Evolutionary conservation across 305 asterid genomes (phyloP).

Genomic region (Striga hermonthica): DNA sequence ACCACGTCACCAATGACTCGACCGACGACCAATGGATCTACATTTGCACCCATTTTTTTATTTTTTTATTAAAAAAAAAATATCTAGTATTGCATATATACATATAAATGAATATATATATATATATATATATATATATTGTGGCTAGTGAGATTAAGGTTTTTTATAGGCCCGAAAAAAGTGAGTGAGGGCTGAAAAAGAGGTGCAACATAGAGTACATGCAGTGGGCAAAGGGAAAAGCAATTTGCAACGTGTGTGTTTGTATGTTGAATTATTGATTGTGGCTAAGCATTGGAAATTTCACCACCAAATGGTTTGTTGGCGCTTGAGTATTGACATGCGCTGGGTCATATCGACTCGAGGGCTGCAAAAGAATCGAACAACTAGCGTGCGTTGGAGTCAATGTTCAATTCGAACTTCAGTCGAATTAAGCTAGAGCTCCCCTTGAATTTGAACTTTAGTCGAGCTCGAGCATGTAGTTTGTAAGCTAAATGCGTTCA

Average conservation of each 20-base stretch:
- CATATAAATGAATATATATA: too few relatives aligned
- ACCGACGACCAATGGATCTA: slow-evolving; percentile 57
- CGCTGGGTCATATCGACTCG: too few relatives aligned
- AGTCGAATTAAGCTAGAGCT: too few relatives aligned
- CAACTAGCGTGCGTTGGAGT: too few relatives aligned
- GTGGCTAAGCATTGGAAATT: not conserved
- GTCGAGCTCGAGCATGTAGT: too few relatives aligned
- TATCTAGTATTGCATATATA: too few relatives aligned
- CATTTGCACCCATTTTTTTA: slow-evolving; percentile 34
- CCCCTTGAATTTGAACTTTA: too few relatives aligned
- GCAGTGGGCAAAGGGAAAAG: slow-evolving; percentile 33
- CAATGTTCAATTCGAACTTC: too few relatives aligned
- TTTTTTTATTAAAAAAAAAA: too few relatives aligned
- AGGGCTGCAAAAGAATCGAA: too few relatives aligned
- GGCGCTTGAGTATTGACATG: not conserved
- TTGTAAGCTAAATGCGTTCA: too few relatives aligned
- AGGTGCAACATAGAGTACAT: slow-evolving; percentile 34
- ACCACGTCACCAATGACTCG: slow-evolving; percentile 72
- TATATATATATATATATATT: not conserved
- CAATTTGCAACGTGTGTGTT: slow-evolving; percentile 29
- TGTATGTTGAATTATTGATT: not conserved
- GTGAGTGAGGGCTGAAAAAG: not conserved
- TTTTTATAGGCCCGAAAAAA: slow-evolving; percentile 25
- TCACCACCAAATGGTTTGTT: not conserved
- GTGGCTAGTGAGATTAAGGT: not conserved